Evolutionary conservation across 495 filamentous ascomycete species (phyloP).

Genomic region (Cercophora samala): DNA sequence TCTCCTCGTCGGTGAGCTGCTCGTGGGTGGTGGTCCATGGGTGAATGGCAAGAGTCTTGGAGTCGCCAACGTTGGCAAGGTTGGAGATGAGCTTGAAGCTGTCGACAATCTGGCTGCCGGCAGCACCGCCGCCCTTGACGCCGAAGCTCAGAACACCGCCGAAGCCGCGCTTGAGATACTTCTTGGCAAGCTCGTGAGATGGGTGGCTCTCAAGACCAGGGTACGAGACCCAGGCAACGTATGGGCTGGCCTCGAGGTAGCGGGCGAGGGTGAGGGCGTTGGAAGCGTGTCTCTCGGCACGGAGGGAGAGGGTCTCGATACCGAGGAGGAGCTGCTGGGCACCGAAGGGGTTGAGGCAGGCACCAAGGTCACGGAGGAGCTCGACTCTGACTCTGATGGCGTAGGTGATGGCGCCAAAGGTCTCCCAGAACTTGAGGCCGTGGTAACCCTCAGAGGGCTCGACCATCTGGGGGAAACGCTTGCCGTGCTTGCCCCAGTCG

Average conservation of each 20-base stretch:
- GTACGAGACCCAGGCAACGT: conserved; percentile 93
- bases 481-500: conserved; percentile 87
- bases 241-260: conserved; percentile 78
- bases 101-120: conserved; percentile 85
- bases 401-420: conserved; percentile 81
- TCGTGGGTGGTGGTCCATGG: conserved; percentile 96
- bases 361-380: conserved; percentile 84
- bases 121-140: conserved; percentile 79
- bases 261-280: conserved; percentile 79
- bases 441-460: conserved; percentile 94
- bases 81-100: conserved; percentile 94
- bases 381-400: conserved; percentile 74
- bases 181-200: conserved; percentile 78
- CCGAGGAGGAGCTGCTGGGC: conserved; percentile 93
- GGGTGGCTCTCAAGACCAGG: conserved; percentile 81
- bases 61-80: conserved; percentile 73
- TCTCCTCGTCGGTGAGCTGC: conserved; percentile 84
- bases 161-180: conserved; percentile 82
- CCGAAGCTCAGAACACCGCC: conserved; percentile 93
- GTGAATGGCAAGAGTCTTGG: conserved; percentile 94
- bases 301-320: conserved; percentile 83
- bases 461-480: conserved; percentile 89
- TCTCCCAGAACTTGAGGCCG: conserved; percentile 96
- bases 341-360: conserved; percentile 83
- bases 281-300: conserved; percentile 80